Evolutionary conservation across 108 stramenopile species (phyloP).

Genomic region (Skeletonema costatum): DNA sequence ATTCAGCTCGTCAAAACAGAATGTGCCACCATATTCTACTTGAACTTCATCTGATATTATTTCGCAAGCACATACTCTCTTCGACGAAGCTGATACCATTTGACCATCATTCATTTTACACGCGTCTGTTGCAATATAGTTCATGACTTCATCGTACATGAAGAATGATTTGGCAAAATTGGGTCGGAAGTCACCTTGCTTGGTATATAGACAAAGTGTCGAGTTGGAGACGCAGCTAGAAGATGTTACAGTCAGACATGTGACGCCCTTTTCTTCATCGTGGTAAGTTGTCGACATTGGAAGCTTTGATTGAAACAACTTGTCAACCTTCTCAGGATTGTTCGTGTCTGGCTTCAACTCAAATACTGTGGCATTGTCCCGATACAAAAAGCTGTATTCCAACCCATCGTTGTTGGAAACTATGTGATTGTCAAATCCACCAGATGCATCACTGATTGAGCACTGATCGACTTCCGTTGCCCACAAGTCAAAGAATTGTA

Average conservation of each 20-base stretch:
- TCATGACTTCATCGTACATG: constrained; percentile 3
- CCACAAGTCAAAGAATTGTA: constrained; percentile 28
- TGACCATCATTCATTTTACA: background rate
- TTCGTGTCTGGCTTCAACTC: background rate
- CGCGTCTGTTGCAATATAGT: background rate
- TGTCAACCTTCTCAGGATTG: background rate
- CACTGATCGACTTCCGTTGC: constrained; percentile 21
- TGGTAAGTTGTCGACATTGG: constrained; percentile 1
- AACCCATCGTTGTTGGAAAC: background rate
- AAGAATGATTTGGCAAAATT: constrained; percentile 4
- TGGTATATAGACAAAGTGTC: constrained; percentile 1
- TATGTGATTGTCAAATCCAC: background rate
- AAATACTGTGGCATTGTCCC: constrained; percentile 1
- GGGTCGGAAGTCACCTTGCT: constrained; percentile 1
- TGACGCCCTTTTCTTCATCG: background rate
- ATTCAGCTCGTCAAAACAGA: constrained; percentile 7
- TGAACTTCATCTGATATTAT: background rate
- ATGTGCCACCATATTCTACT: background rate
- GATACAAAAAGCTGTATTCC: constrained; percentile 1
- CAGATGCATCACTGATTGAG: background rate
- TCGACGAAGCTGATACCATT: background rate
- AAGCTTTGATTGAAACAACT: background rate
- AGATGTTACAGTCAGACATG: constrained; percentile 5
- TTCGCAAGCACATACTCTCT: background rate
- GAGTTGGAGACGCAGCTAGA: background rate